Evolutionary conservation across 495 filamentous ascomycete species (phyloP), one percentile per base, ranked within the genome.

Genomic region (Penicillium cinerascens): DNA sequence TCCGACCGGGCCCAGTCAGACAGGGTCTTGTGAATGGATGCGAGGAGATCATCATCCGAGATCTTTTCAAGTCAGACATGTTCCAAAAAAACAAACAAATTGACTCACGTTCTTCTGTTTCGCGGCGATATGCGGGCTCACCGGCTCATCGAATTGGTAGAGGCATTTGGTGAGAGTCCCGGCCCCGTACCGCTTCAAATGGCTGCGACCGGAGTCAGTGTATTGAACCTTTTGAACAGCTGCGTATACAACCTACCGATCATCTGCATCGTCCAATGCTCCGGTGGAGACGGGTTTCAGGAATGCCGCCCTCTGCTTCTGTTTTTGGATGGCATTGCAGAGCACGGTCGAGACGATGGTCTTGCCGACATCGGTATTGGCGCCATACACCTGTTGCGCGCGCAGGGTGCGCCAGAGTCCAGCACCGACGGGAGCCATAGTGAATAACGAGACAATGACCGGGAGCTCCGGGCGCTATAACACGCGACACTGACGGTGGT

Each of bases 351-450:
- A 85, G 40, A 87, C 76, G 23, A 92, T 78, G 0, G 88, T 91
- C 69, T 91, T 92, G 50, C 88, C 88, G 29, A 91, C 87, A 52
- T 88, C 79, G 4, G 88, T 91, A 59, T 91, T 91, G 26, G 88
- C 87, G 4, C 88, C 88, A 53, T 87, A 91, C 18, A 92, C 74
- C 59, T 91, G 87, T 49, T 84, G 78, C 11, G 78, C 75, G 47
- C 81, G 78, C 40, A 89, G 71, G 3, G 76, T 78, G 47, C 78
- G 83, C 78, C 83, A 87, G 22, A 89, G 77, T 9, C 67, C 71
- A 36, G 72, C 72, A 36, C 72, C 71, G 35, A 72, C 66, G 4
- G 72, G 67, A 49, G 70, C 46, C 73, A 76, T 39, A 4, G 37
- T 39, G 37, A 1, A 16, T 17, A 18, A 17, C 4, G 37, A 39